phyloP scores from a whole-genome alignment of 805 yeast genomes.

The Kurtzmaniella cleridarum region DNA sequence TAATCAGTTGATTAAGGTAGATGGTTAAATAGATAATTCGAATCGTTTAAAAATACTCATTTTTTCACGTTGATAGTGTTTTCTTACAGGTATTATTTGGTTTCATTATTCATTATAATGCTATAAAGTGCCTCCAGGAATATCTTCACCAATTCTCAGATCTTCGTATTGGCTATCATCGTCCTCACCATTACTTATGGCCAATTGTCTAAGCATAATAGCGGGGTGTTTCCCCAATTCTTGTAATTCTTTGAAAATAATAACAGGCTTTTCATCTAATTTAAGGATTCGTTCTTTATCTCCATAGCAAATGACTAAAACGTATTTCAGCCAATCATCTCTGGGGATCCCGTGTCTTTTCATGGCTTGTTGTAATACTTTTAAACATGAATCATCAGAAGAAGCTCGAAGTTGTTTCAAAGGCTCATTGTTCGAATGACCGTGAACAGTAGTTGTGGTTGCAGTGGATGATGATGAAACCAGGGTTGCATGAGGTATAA shows the following conservation, averaged over 20 bases:
- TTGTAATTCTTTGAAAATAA: conserved; percentile 75
- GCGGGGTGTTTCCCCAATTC: conserved; percentile 86
- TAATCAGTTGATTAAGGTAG: too few relatives aligned
- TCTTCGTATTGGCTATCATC: conserved; percentile 28
- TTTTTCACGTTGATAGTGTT: background rate
- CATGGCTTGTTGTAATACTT: conserved; percentile 84
- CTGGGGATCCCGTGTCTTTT: conserved; percentile 71
- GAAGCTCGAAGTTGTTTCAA: conserved; percentile 79
- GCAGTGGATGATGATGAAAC: conserved; percentile 16
- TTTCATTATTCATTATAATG: too few relatives aligned
- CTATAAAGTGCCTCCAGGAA: conserved; percentile 40
- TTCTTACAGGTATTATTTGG: conserved; percentile 2
- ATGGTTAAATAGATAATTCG: too few relatives aligned
- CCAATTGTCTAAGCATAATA: conserved; percentile 84
- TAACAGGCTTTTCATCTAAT: conserved; percentile 83
- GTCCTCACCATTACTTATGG: conserved; percentile 27
- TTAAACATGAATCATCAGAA: conserved; percentile 86
- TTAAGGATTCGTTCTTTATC: conserved; percentile 83
- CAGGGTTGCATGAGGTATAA: conserved; percentile 13
- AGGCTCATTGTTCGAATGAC: conserved; percentile 45
- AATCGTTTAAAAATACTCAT: too few relatives aligned
- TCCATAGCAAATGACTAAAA: conserved; percentile 83
- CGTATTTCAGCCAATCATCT: conserved; percentile 84
- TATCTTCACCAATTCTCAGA: conserved; percentile 36
- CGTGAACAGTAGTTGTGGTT: conserved; percentile 3